Evolutionary conservation across 1,139 yeast species (phyloP).

Genomic region (Scheffersomyces segobiensis): DNA sequence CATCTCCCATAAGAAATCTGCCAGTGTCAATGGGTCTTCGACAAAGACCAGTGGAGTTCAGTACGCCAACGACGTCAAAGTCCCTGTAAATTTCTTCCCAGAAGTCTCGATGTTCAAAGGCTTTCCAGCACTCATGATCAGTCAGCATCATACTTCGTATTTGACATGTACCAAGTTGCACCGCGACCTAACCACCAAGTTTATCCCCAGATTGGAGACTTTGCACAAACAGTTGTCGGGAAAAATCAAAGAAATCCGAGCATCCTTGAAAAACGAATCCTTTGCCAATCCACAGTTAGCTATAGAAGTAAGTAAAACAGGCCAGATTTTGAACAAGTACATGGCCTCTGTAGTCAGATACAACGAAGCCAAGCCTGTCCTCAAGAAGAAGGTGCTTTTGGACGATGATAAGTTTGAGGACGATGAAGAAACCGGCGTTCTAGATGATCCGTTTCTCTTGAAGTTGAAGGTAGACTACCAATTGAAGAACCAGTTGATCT

Average conservation of each 20-base stretch:
- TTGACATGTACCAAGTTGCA: constrained; percentile 29
- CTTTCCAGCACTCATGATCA: constrained; percentile 36
- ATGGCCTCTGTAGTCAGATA: constrained; percentile 37
- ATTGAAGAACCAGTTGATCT: constrained; percentile 42
- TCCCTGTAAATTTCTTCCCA: constrained; percentile 49
- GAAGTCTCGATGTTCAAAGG: constrained; percentile 34
- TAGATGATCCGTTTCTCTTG: constrained; percentile 46
- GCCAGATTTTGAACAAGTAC: constrained; percentile 33
- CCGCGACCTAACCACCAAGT: constrained; percentile 33
- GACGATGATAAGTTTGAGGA: constrained; percentile 18
- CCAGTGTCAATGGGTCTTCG: constrained; percentile 8
- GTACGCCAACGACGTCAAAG: constrained; percentile 27
- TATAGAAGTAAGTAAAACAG: constrained; percentile 44
- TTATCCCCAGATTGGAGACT: constrained; percentile 41
- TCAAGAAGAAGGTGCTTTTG: constrained; percentile 20
- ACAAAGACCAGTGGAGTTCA: not conserved
- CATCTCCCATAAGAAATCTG: constrained; percentile 18
- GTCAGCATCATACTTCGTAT: constrained; percentile 36
- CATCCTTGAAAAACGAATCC: constrained; percentile 43
- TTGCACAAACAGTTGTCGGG: constrained; percentile 36
- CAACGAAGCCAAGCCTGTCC: constrained; percentile 27
- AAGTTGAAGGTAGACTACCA: constrained; percentile 44
- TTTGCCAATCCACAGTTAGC: constrained; percentile 40
- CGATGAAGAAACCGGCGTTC: constrained; percentile 23
- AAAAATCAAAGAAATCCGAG: constrained; percentile 46